phyloP scores from a whole-genome alignment of 106 monocot genomes.

The Dendrobium catenatum region DNA sequence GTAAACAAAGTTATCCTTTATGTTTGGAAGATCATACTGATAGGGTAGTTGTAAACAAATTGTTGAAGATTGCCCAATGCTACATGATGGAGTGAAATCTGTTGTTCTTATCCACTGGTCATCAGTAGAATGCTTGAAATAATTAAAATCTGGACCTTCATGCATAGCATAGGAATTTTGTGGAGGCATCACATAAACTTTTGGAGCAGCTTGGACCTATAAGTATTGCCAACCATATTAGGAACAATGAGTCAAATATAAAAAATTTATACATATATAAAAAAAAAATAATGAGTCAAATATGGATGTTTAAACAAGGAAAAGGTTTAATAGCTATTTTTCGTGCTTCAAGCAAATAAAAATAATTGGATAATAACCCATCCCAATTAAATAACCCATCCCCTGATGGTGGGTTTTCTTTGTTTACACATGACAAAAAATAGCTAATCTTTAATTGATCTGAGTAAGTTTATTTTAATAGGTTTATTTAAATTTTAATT shows the following conservation, averaged over 20 bases:
- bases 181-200: constrained; percentile 33
- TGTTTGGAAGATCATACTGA: constrained; percentile 34
- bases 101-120: constrained; percentile 81
- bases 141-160: constrained; percentile 36
- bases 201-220: constrained; percentile 73
- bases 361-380: no score
- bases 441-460: no score
- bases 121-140: constrained; percentile 48
- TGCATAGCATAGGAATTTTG: constrained; percentile 9
- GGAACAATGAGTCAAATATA: not conserved
- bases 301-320: not conserved
- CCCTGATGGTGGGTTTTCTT: no score
- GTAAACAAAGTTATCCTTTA: constrained; percentile 43
- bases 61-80: constrained; percentile 71
- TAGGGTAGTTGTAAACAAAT: constrained; percentile 64
- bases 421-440: no score
- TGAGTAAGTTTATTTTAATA: no score
- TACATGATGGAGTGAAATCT: constrained; percentile 62
- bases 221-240: not conserved
- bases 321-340: not conserved
- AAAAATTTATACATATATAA: no score
- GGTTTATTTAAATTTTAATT: no score
- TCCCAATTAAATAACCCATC: no score
- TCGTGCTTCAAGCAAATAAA: not conserved
- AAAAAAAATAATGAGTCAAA: not conserved